phyloP scores from a whole-genome alignment of 2,329 filamentous ascomycete species.

The Colletotrichum spaethianum region DNA sequence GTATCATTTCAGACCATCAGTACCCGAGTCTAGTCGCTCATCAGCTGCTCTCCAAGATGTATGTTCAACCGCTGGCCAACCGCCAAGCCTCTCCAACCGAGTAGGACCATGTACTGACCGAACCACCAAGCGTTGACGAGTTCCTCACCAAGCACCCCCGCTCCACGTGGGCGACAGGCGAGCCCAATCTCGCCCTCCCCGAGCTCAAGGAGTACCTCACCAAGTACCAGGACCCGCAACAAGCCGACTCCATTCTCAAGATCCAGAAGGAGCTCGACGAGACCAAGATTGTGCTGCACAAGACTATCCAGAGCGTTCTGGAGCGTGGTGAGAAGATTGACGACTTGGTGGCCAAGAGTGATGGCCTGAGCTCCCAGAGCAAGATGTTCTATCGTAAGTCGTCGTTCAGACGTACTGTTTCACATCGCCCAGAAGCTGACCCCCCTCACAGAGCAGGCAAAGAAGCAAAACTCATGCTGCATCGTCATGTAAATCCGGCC shows the following conservation, averaged over 20 bases:
- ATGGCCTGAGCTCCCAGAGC: constrained; percentile 89
- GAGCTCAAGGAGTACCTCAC: constrained; percentile 82
- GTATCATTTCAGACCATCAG: constrained; percentile 81
- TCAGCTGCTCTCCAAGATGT: constrained; percentile 82
- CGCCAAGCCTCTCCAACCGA: background rate
- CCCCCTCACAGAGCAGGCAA: constrained; percentile 69
- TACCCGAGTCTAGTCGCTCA: constrained; percentile 87
- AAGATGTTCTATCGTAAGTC: constrained; percentile 95
- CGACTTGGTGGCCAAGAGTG: constrained; percentile 92
- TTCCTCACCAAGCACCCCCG: constrained; percentile 84
- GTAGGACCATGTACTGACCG: background rate
- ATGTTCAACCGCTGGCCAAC: constrained; percentile 5
- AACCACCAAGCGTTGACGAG: constrained; percentile 75
- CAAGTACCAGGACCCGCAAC: constrained; percentile 86
- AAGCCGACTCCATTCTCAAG: constrained; percentile 93
- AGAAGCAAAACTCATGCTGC: constrained; percentile 87
- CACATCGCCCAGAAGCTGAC: background rate
- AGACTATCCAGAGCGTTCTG: constrained; percentile 91
- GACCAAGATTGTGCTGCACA: constrained; percentile 97
- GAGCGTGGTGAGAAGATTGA: constrained; percentile 98
- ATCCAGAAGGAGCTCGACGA: constrained; percentile 98
- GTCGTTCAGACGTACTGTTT: background rate
- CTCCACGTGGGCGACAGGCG: constrained; percentile 73
- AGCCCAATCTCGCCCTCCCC: constrained; percentile 73
- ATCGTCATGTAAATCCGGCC: constrained; percentile 72